phyloP scores from a whole-genome alignment of 2,329 filamentous ascomycete genomes.

The Alternaria tenuissima region DNA sequence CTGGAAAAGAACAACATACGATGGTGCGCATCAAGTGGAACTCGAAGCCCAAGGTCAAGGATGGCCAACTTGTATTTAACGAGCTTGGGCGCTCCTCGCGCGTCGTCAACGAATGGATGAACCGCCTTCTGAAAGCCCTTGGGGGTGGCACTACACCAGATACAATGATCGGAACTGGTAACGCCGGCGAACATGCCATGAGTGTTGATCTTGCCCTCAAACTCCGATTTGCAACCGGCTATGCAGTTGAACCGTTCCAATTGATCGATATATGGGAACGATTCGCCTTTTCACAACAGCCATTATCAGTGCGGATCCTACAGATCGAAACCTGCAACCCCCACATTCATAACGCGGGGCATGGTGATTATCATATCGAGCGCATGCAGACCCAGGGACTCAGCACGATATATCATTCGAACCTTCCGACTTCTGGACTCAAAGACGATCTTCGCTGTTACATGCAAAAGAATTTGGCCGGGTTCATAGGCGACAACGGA shows the following conservation, averaged over 20 bases:
- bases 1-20: neutral
- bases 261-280: slow-evolving; percentile 21
- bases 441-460: slow-evolving; percentile 13
- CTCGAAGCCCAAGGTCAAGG: slow-evolving; percentile 24
- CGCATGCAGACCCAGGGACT: slow-evolving; percentile 24
- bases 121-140: slow-evolving; percentile 9
- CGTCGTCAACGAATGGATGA: slow-evolving; percentile 27
- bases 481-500: neutral
- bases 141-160: neutral
- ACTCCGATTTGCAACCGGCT: slow-evolving; percentile 24
- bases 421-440: neutral
- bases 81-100: slow-evolving; percentile 24
- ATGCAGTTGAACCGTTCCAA: slow-evolving; percentile 28
- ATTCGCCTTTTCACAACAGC: neutral
- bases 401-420: slow-evolving; percentile 25
- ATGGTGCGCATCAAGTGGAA: slow-evolving; percentile 33
- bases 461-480: neutral
- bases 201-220: slow-evolving; percentile 18
- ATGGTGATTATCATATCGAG: slow-evolving; percentile 21
- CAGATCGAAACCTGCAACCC: slow-evolving; percentile 26
- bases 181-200: slow-evolving; percentile 31
- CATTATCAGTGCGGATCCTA: slow-evolving; percentile 13
- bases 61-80: slow-evolving; percentile 15
- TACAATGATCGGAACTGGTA: slow-evolving; percentile 16
- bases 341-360: slow-evolving; percentile 23